Conservation (phyloP, 2,329 filamentous ascomycete species). For the Ophiocordyceps camponoti-floridani region DNA sequence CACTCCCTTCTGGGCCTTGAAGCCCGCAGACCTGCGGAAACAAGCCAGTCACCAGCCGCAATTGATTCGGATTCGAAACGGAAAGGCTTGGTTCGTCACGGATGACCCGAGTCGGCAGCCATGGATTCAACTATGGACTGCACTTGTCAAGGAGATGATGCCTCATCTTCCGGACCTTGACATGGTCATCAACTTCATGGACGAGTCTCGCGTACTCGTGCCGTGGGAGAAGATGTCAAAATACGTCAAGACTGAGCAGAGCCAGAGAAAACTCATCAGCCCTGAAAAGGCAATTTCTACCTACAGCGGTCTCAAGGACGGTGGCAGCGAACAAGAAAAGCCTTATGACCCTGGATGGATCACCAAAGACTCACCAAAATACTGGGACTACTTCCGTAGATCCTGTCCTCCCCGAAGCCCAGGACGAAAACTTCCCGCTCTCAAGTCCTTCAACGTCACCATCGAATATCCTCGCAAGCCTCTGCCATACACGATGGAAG, state of each 20-base stretch:
- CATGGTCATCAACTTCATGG: constrained; percentile 46
- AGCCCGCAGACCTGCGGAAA: constrained; percentile 18
- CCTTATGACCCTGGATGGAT: constrained; percentile 29
- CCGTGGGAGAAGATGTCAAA: constrained; percentile 36
- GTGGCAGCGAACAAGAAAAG: constrained; percentile 16
- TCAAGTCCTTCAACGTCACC: constrained; percentile 12
- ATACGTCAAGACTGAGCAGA: constrained; percentile 28
- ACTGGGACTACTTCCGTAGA: constrained; percentile 39
- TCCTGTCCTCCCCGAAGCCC: constrained; percentile 38
- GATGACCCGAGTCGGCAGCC: constrained; percentile 20
- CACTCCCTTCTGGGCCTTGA: constrained; percentile 40
- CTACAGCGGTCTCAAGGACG: constrained; percentile 20
- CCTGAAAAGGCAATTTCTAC: constrained; percentile 23
- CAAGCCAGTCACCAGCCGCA: constrained; percentile 24
- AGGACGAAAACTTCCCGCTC: constrained; percentile 17
- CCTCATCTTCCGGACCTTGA: constrained; percentile 43
- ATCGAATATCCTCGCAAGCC: constrained; percentile 17
- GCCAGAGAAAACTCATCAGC: constrained; percentile 22
- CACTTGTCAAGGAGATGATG: constrained; percentile 31
- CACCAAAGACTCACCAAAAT: constrained; percentile 22
- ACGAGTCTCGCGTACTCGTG: constrained; percentile 44
- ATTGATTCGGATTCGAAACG: constrained; percentile 27
- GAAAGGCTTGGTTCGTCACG: constrained; percentile 19
- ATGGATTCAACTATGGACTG: constrained; percentile 30
- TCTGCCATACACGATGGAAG: constrained; percentile 20